phyloP scores from a whole-genome alignment of 257 asterid genomes.

The Haberlea rhodopensis region DNA sequence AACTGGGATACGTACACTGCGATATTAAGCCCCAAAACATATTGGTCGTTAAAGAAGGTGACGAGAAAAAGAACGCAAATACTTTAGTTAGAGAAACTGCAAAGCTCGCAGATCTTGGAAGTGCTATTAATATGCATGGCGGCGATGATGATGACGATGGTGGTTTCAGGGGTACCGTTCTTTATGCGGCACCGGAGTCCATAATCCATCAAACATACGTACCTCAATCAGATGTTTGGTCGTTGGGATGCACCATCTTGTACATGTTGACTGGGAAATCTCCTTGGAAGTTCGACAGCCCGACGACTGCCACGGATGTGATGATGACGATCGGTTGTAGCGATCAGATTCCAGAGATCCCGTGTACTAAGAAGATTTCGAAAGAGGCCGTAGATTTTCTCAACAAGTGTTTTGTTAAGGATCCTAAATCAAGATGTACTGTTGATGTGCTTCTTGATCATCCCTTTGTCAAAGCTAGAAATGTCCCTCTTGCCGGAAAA shows the following conservation, averaged over 20 bases:
- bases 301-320: slow-evolving; percentile 9
- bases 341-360: slow-evolving; percentile 20
- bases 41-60: slow-evolving; percentile 14
- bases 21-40: slow-evolving; percentile 30
- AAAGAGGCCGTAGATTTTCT: slow-evolving; percentile 24
- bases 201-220: slow-evolving; percentile 4
- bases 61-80: background rate
- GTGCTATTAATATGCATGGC: background rate
- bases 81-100: background rate
- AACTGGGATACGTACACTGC: slow-evolving; percentile 26
- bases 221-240: slow-evolving; percentile 31
- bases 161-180: slow-evolving; percentile 27
- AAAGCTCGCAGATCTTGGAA: slow-evolving; percentile 29
- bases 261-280: slow-evolving; percentile 24
- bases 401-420: slow-evolving; percentile 19
- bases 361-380: slow-evolving; percentile 5
- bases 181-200: slow-evolving; percentile 33
- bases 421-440: slow-evolving; percentile 20
- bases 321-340: slow-evolving; percentile 21
- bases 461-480: slow-evolving; percentile 13
- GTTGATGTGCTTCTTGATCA: slow-evolving; percentile 22
- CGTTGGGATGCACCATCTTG: slow-evolving; percentile 26
- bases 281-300: slow-evolving; percentile 13
- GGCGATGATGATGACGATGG: background rate
- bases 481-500: background rate